Evolutionary conservation across 495 filamentous ascomycete species (phyloP), one percentile per base, ranked within the genome.

Genomic region (Massariosphaeria phaeospora): DNA sequence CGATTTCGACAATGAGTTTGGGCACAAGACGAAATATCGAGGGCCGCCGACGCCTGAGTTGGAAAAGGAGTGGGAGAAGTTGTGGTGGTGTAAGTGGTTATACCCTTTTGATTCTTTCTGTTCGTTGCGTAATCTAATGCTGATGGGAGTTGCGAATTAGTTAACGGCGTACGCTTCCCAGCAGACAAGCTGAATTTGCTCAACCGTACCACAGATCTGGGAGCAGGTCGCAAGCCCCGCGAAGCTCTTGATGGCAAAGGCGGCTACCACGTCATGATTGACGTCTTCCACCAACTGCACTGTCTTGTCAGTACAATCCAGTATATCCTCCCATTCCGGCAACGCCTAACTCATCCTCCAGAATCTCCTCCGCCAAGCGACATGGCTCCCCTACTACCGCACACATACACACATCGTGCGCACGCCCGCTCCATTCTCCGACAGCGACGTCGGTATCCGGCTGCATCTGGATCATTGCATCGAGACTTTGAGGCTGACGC

Each of bases 381-480:
- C 29, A 7, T 33, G 29, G 29, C 29, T 7, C 13, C 7, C 7
- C 29, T 33, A 13, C 7, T 33, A 33, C 29, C 13, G 7, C 29
- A 7, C 7, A 33, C 29, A 33, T 13, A 13, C 7, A 33, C 7
- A 33, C 29, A 13, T 33, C 7, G 29, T 33, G 7, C 7, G 13
- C 7, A 33, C 29, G 13, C 29, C 29, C 29, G 29, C 7, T 33
- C 7, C 7, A 7, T 13, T 33, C 7, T 13, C 7, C 13, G 13
- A 7, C 29, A 13, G 13, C 13, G n/a, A 26, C 15, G 23, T 55
- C 3, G 48, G 20, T 10, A 49, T 54, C 31, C 53, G 58, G 17
- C 56, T 49, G 38, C 64, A 67, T 20, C 52, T 65, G 3, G 64
- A 67, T 27, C 64, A 66, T 42, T 67, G 64, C 35, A 67, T 67